phyloP scores from a whole-genome alignment of 1,284 basidiomycete species.

The Trichosporon ovoides region DNA sequence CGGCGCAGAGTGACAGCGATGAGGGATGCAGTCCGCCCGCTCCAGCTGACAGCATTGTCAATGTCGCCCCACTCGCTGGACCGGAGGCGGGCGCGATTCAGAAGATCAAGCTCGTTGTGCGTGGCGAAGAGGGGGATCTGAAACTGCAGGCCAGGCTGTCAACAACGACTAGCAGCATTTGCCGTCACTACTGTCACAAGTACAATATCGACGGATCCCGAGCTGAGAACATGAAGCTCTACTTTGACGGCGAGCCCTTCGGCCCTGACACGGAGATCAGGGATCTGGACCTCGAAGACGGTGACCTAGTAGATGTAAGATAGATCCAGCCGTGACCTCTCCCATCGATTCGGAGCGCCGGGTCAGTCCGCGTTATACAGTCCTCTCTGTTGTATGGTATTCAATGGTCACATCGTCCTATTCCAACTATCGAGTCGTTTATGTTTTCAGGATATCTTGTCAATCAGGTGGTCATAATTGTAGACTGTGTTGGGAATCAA shows the following conservation, averaged over 20 bases:
- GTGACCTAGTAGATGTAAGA: slow-evolving; percentile 28
- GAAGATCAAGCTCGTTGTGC: slow-evolving; percentile 11
- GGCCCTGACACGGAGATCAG: slow-evolving; percentile 15
- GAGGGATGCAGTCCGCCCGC: neutral
- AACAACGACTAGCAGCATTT: slow-evolving; percentile 12
- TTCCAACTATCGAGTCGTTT: neutral
- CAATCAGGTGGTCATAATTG: too few species aligned
- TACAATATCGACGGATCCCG: neutral
- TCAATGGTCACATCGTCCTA: neutral
- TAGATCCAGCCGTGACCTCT: neutral
- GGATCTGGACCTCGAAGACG: slow-evolving; percentile 31
- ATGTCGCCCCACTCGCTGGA: neutral
- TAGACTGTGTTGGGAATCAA: slow-evolving; percentile 15
- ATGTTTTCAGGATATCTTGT: neutral
- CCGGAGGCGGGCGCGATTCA: neutral
- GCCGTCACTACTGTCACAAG: slow-evolving; percentile 24
- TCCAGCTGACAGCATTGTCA: neutral
- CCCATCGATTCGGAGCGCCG: too few species aligned
- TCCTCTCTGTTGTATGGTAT: slow-evolving; percentile 1
- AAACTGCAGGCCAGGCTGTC: neutral
- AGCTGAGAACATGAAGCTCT: slow-evolving; percentile 16
- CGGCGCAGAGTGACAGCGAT: neutral
- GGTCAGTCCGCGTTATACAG: neutral
- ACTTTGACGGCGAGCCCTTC: slow-evolving; percentile 31
- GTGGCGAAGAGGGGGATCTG: slow-evolving; percentile 12